These are phyloP conservation scores for Pythium biforme DNA, from an alignment of 352 stramenopile genomes.

Conservation along the genomic window DNA sequence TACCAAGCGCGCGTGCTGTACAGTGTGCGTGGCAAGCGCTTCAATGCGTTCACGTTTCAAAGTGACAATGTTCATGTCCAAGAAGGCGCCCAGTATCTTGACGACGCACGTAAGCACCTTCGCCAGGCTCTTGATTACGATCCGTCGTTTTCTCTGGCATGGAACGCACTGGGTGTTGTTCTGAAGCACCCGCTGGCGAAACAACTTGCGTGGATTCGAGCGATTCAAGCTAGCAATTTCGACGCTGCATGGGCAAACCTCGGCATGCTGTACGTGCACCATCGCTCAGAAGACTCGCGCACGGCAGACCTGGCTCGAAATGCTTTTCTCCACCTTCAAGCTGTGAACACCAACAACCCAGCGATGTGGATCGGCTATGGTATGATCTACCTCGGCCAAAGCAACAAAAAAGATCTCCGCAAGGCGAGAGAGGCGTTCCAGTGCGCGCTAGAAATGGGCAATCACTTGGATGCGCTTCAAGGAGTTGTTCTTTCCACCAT, in stretches of 20 bases:
- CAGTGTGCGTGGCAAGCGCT: conserved; percentile 32
- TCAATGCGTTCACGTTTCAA: conserved; percentile 42
- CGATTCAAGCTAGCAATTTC: conserved; percentile 53
- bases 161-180: conserved; percentile 78
- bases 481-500: conserved; percentile 45
- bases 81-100: conserved; percentile 39
- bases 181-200: conserved; percentile 65
- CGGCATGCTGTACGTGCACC: conserved; percentile 75
- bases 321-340: conserved; percentile 80
- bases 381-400: conserved; percentile 59
- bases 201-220: conserved; percentile 76
- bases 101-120: conserved; percentile 30
- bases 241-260: conserved; percentile 84
- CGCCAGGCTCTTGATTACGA: conserved; percentile 34
- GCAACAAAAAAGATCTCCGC: conserved; percentile 32
- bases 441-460: conserved; percentile 69
- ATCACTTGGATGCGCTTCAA: conserved; percentile 74
- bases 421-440: conserved; percentile 73
- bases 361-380: conserved; percentile 88
- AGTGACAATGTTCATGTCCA: conserved; percentile 20
- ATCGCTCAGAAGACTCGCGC: conserved; percentile 21
- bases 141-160: conserved; percentile 51
- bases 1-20: conserved; percentile 65
- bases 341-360: conserved; percentile 76
- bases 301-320: conserved; percentile 55